Conservation (phyloP, 805 yeast genomes). For the Lipomyces spencermartinsiae region DNA sequence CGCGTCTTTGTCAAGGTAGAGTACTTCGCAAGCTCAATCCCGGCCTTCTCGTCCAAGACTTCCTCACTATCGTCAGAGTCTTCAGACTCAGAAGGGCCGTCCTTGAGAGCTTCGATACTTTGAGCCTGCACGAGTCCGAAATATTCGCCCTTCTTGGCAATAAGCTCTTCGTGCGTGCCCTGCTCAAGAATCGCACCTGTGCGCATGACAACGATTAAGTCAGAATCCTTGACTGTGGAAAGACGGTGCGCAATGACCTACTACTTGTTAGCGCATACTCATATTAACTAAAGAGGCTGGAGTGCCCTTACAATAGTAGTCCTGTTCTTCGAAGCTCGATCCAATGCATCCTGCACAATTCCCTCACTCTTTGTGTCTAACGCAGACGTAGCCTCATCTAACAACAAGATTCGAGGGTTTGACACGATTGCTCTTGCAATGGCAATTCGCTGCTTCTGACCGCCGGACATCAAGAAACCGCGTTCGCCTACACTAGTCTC, state of each 20-base stretch:
- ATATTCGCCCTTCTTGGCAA: slow-evolving; percentile 45
- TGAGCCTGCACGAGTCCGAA: slow-evolving; percentile 48
- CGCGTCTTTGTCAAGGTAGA: slow-evolving; percentile 21
- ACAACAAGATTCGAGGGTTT: slow-evolving; percentile 59
- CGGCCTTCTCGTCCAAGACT: slow-evolving; percentile 26
- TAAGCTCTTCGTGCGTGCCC: slow-evolving; percentile 51
- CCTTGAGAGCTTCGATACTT: slow-evolving; percentile 39
- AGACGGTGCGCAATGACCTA: slow-evolving; percentile 86
- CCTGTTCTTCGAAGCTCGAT: slow-evolving; percentile 42
- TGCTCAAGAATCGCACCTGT: slow-evolving; percentile 59
- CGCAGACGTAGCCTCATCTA: slow-evolving; percentile 77
- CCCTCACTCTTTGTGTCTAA: slow-evolving; percentile 67
- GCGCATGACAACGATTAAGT: slow-evolving; percentile 58
- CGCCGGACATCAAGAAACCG: slow-evolving; percentile 68
- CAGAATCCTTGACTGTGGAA: slow-evolving; percentile 77
- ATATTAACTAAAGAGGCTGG: background rate
- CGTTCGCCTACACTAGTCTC: slow-evolving; percentile 62
- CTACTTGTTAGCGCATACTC: slow-evolving; percentile 5
- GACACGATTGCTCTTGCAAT: slow-evolving; percentile 65
- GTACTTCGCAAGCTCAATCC: slow-evolving; percentile 16
- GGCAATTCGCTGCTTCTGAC: slow-evolving; percentile 69
- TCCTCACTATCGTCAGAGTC: slow-evolving; percentile 28
- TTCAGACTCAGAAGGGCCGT: slow-evolving; percentile 13
- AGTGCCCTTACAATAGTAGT: slow-evolving; percentile 62
- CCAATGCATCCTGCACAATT: slow-evolving; percentile 60